Conservation (phyloP, 1,284 basidiomycete species). For the Rhodotorula glutinis region DNA sequence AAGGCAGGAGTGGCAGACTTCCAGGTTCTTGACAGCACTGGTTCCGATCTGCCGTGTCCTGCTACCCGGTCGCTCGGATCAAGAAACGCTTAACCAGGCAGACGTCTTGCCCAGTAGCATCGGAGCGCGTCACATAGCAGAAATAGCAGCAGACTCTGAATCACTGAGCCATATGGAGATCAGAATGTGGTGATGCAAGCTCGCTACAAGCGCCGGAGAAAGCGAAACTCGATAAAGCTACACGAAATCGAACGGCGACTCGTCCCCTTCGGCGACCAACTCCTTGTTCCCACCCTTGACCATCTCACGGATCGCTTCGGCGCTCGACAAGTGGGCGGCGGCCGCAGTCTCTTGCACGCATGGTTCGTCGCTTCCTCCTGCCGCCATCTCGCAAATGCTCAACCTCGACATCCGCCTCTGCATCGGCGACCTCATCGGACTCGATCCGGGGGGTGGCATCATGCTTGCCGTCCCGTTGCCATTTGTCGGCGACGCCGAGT, state of each 20-base stretch:
- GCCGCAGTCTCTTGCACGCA: neutral
- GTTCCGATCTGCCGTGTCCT: too few species aligned
- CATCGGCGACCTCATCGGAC: neutral
- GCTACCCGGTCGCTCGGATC: too few species aligned
- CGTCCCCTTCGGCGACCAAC: neutral
- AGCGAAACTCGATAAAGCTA: neutral
- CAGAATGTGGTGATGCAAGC: too few species aligned
- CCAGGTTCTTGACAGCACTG: too few species aligned
- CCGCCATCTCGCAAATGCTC: neutral
- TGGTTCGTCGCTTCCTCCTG: neutral
- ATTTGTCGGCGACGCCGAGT: neutral
- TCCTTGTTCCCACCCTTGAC: neutral
- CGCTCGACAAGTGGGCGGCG: neutral
- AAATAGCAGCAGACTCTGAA: too few species aligned
- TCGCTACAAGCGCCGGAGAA: neutral
- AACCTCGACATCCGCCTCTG: neutral
- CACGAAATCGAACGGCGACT: constrained; percentile 1
- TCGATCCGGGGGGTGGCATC: neutral
- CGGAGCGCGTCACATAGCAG: too few species aligned
- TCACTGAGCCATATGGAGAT: too few species aligned
- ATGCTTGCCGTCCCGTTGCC: neutral
- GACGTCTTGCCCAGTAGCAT: too few species aligned
- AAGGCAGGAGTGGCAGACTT: too few species aligned
- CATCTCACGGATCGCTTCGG: neutral
- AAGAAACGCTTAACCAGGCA: too few species aligned